Evolutionary conservation across 805 yeast species (phyloP).

Genomic region (Candida boleticola): DNA sequence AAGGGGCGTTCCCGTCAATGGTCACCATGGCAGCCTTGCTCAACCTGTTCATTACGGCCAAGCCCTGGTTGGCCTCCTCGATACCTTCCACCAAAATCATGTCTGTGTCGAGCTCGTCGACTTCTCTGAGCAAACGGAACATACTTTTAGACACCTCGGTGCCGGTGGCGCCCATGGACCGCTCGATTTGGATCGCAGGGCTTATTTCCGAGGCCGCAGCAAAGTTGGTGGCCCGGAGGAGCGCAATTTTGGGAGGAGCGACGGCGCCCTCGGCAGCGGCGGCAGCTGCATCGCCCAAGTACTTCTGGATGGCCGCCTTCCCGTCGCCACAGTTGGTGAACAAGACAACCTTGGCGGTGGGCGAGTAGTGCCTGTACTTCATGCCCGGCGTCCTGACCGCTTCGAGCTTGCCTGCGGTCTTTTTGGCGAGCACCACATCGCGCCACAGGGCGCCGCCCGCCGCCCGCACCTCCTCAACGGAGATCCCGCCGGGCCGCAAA

Average conservation of each 20-base stretch:
- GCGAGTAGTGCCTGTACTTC: constrained; percentile 96
- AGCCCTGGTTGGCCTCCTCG: constrained; percentile 71
- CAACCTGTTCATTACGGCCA: constrained; percentile 92
- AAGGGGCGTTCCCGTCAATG: constrained; percentile 18
- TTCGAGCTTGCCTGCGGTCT: constrained; percentile 62
- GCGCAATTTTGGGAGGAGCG: constrained; percentile 42
- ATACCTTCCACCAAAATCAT: constrained; percentile 83
- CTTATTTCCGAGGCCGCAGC: constrained; percentile 17
- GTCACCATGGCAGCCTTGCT: constrained; percentile 74
- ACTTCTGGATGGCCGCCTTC: constrained; percentile 25
- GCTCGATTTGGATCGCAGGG: constrained; percentile 20
- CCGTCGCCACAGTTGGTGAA: constrained; percentile 54
- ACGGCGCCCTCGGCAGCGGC: constrained; percentile 8
- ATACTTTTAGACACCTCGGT: constrained; percentile 70
- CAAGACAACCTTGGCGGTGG: constrained; percentile 76
- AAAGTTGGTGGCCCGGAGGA: constrained; percentile 46
- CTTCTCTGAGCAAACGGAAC: constrained; percentile 69
- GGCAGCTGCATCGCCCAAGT: constrained; percentile 12
- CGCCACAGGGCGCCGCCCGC: constrained; percentile 72
- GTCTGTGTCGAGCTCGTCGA: constrained; percentile 69
- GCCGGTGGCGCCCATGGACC: constrained; percentile 46
- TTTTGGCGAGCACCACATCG: constrained; percentile 59
- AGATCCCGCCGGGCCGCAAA: constrained; percentile 91
- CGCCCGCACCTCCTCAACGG: constrained; percentile 66
- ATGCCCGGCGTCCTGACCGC: constrained; percentile 92